Base-by-base conservation (phyloP, 2,329 filamentous ascomycete species). In the Neonectria faginata region DNA sequence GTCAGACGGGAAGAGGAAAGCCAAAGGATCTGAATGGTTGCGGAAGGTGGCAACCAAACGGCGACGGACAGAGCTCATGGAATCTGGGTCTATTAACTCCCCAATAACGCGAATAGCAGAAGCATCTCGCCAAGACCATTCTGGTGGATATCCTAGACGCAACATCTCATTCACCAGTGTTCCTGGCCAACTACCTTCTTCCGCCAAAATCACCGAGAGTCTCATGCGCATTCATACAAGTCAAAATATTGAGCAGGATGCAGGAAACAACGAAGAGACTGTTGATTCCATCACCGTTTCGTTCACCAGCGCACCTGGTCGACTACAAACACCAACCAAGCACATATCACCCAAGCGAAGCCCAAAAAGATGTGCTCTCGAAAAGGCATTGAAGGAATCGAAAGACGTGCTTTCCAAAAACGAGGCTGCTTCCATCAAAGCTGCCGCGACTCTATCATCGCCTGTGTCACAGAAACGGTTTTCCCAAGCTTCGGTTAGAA, bases 1-100 rank as follows among this genome's bases (percentile, higher is more conserved):
- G 2, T 71, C 71, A 1, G 64, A 70, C 20, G 73, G 67, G 55
- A 76, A 75, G 48, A 66, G 74, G 57, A 70, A 73, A 25, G 71
- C 67, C 9, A 70, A 57, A 14, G 67, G 69, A 9, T 75, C 76
- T 8, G 73, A 75, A 5, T 80, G 78, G 79, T 60, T 80, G 8
- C 79, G 73, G 48, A 73, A 72, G 36, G 53, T 70, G 36, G 62
- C 74, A 14, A 67, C 47, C 22, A 81, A 81, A 61, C 77, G 73
- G 60, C 70, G 50, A 20, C 67, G 66, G 11, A 68, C 67, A n/a
- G 67, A 70, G 14, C 45, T 66, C 16, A 68, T 69, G 64, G 73
- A 72, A 16, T 64, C 69, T 0, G 66, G 64, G 5, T 68, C 69
- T 6, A 42, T 71, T 18, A 57, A 72, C 50, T 75, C 69, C 3